Percentiles rank a stretch among this genome's conserved stretches.
phyloP scores from a whole-genome alignment of 2,329 filamentous ascomycete genomes.

The Shiraia bambusicola region DNA sequence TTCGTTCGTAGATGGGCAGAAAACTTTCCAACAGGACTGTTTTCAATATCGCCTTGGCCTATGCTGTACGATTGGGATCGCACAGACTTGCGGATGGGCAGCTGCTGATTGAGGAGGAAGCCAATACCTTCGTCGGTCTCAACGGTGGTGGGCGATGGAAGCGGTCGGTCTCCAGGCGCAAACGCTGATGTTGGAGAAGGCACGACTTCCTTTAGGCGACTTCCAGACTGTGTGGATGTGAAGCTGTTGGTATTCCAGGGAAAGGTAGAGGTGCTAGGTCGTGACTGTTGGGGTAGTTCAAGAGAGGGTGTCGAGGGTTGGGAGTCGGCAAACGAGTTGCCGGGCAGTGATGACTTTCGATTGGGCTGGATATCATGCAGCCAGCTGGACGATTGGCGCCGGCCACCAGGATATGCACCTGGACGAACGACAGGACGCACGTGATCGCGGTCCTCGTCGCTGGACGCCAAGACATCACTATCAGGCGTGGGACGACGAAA shows the following conservation, averaged over 20 bases:
- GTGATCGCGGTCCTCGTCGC: conserved; percentile 82
- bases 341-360: conserved; percentile 74
- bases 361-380: conserved; percentile 73
- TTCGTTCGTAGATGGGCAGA: conserved; percentile 51
- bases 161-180: conserved; percentile 21
- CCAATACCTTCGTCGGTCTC: conserved; percentile 53
- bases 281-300: conserved; percentile 55
- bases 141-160: conserved; percentile 33
- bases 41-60: conserved; percentile 71
- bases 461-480: conserved; percentile 89
- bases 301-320: conserved; percentile 77
- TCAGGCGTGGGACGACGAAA: conserved; percentile 85
- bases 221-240: conserved; percentile 22
- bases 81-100: conserved; percentile 89
- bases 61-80: conserved; percentile 97
- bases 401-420: conserved; percentile 25
- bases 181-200: conserved; percentile 39
- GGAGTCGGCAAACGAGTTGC: conserved; percentile 70
- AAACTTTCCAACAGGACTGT: conserved; percentile 48
- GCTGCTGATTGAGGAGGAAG: conserved; percentile 45
- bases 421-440: conserved; percentile 26
- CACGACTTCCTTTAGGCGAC: conserved; percentile 35
- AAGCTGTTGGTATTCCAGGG: conserved; percentile 47
- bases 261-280: conserved; percentile 46
- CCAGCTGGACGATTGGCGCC: conserved; percentile 58